Evolutionary conservation across 768 basidiomycete genomes (phyloP).

Genomic region (Stropharia rugosoannulata): DNA sequence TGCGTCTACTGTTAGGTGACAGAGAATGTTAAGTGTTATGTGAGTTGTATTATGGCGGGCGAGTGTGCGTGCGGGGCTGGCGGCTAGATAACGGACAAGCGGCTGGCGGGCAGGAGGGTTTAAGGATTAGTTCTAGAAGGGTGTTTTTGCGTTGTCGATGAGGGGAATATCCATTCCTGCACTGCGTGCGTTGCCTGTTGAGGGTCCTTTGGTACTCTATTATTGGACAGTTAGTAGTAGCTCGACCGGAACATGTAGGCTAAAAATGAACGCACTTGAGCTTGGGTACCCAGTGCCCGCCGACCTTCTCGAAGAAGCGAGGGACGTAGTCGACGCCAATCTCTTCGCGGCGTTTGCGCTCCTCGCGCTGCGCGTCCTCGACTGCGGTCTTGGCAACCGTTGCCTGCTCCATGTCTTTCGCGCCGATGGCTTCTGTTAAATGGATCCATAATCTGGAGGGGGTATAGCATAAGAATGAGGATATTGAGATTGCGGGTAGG

Average conservation of each 20-base stretch:
- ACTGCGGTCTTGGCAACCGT: conserved; percentile 87
- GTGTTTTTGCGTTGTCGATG: conserved; percentile 5
- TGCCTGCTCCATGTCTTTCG: conserved; percentile 92
- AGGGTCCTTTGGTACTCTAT: conserved; percentile 71
- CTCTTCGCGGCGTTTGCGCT: conserved; percentile 72
- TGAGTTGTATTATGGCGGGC: neutral
- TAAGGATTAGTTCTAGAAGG: conserved; percentile 9
- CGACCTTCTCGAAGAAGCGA: conserved; percentile 74
- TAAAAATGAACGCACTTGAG: conserved; percentile 51
- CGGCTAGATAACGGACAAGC: neutral
- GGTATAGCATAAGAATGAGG: neutral
- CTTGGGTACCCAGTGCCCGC: conserved; percentile 84
- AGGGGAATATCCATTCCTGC: conserved; percentile 76
- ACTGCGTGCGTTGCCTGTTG: conserved; percentile 64
- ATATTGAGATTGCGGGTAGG: neutral
- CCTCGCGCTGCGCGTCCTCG: conserved; percentile 90
- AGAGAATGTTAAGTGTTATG: neutral
- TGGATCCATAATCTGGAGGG: conserved; percentile 69
- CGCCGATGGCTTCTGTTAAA: conserved; percentile 81
- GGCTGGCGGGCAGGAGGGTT: neutral
- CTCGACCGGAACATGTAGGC: neutral
- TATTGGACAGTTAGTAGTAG: conserved; percentile 9
- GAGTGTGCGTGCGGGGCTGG: neutral
- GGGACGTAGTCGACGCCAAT: conserved; percentile 66
- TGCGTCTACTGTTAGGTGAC: neutral